phyloP scores from a whole-genome alignment of 2,329 filamentous ascomycete genomes.

The Waltergamsia citrina region DNA sequence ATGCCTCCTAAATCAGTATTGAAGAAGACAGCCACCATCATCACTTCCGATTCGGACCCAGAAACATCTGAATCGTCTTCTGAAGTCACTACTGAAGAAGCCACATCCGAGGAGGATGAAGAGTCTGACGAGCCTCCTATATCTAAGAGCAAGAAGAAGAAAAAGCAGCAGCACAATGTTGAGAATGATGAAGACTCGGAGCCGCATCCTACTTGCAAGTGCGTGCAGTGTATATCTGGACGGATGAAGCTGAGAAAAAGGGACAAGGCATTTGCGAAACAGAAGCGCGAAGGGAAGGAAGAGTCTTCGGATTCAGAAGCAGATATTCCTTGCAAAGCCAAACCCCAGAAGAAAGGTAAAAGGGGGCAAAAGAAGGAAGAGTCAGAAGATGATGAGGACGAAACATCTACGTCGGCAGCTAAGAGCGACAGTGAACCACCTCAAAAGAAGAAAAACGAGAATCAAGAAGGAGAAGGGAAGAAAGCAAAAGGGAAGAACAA shows the following conservation, averaged over 20 bases:
- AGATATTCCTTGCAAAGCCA: constrained; percentile 1
- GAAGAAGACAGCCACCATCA: constrained; percentile 17
- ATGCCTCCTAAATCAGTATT: constrained; percentile 23
- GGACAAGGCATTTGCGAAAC: neutral
- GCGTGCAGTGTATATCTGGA: constrained; percentile 17
- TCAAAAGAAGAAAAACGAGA: neutral
- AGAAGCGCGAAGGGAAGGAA: neutral
- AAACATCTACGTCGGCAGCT: constrained; percentile 7
- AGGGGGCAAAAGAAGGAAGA: constrained; percentile 3
- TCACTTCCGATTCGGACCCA: no score
- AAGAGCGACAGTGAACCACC: neutral
- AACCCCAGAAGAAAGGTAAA: constrained; percentile 4
- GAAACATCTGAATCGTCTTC: neutral
- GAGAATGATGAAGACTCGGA: constrained; percentile 20
- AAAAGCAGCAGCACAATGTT: constrained; percentile 8
- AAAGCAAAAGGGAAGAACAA: constrained; percentile 5
- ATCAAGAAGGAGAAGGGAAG: constrained; percentile 2
- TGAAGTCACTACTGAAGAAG: constrained; percentile 10
- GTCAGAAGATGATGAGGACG: constrained; percentile 2
- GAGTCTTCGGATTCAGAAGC: neutral
- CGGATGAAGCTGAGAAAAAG: constrained; percentile 10
- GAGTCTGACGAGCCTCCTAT: neutral
- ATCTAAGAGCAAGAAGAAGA: constrained; percentile 9
- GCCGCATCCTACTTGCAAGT: constrained; percentile 24
- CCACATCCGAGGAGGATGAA: constrained; percentile 6